Conservation (phyloP, 179 eudicot genomes). For the Beta corolliflora region DNA sequence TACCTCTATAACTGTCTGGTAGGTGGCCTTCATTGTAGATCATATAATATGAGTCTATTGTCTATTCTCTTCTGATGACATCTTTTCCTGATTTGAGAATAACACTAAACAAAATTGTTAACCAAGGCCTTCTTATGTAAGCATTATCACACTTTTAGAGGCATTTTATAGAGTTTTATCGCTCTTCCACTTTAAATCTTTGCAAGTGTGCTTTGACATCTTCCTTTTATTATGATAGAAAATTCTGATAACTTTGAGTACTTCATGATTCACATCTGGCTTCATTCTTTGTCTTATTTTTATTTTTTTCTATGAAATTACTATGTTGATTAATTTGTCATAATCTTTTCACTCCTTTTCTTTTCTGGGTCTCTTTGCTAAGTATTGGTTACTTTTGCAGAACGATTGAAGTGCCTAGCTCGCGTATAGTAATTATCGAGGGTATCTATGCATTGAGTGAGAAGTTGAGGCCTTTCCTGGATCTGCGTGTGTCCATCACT, state of each 20-base stretch:
- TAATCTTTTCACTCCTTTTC: neutral
- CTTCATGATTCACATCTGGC: neutral
- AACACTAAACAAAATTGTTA: neutral
- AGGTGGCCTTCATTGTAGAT: neutral
- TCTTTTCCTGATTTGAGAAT: neutral
- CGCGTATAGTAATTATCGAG: conserved; percentile 85
- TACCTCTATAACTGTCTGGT: neutral
- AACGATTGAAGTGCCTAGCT: conserved; percentile 83
- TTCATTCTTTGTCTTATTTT: neutral
- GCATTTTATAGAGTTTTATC: neutral
- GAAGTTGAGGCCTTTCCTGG: conserved; percentile 74
- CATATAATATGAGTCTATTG: neutral
- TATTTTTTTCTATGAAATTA: neutral
- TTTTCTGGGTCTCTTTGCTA: neutral
- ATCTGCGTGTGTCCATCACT: conserved; percentile 94
- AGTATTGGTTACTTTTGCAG: conserved; percentile 38
- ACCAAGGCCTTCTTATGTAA: neutral
- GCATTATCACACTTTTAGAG: neutral
- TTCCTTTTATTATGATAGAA: neutral
- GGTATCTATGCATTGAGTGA: conserved; percentile 97
- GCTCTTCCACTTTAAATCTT: neutral
- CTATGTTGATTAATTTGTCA: neutral
- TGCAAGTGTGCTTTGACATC: neutral
- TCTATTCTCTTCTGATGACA: neutral
- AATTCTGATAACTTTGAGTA: neutral